Evolutionary conservation across 257 asterid species (phyloP).

Genomic region (Prunella vulgaris): DNA sequence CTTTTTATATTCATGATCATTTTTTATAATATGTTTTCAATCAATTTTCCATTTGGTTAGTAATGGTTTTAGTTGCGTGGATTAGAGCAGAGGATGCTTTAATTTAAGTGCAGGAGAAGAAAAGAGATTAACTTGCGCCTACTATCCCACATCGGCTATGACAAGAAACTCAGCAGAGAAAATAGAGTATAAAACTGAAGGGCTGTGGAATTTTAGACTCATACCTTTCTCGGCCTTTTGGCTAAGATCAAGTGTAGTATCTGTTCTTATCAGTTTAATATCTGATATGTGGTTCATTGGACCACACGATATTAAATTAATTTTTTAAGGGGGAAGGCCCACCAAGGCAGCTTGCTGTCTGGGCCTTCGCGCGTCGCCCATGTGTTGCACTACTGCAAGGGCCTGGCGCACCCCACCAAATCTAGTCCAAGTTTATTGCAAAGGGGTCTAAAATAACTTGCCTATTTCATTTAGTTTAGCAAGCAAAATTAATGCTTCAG

Average conservation of each 20-base stretch:
- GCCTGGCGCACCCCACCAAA: not conserved
- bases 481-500: no score
- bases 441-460: no score
- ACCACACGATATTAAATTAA: conserved; percentile 46
- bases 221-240: conserved; percentile 75
- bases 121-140: conserved; percentile 13
- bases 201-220: not conserved
- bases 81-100: no score
- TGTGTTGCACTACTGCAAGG: not conserved
- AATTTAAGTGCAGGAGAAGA: no score
- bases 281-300: conserved; percentile 51
- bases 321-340: conserved; percentile 26
- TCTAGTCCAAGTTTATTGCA: not conserved
- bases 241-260: conserved; percentile 84
- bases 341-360: not conserved
- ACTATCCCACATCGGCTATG: conserved; percentile 42
- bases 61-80: no score
- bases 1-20: no score
- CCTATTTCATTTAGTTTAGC: no score
- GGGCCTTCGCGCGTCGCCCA: not conserved
- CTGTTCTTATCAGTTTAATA: conserved; percentile 81
- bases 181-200: not conserved
- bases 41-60: no score
- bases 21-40: no score
- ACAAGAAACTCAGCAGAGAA: not conserved